Evolutionary conservation across 208 protist species (phyloP).

Genomic region (Leishmania major): DNA sequence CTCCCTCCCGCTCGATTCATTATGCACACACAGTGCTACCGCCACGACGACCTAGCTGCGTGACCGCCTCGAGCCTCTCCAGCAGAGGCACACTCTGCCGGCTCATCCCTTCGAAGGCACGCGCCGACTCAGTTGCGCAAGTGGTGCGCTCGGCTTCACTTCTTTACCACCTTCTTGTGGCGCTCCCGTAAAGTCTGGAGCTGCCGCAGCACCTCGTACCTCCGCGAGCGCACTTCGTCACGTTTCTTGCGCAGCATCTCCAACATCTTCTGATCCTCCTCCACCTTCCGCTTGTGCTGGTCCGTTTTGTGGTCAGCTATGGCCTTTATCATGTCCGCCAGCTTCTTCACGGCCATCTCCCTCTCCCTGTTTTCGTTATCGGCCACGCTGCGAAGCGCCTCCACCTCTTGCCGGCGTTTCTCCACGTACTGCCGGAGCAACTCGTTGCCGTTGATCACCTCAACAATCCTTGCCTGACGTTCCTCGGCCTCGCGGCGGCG

Average conservation of each 20-base stretch:
- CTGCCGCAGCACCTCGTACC: slow-evolving; percentile 16
- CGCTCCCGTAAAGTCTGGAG: slow-evolving; percentile 29
- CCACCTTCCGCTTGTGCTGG: slow-evolving; percentile 27
- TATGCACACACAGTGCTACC: neutral
- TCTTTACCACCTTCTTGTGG: slow-evolving; percentile 49
- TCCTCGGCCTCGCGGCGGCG: slow-evolving; percentile 40
- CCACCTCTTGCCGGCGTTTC: slow-evolving; percentile 21
- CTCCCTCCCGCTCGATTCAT: neutral
- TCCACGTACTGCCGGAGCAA: slow-evolving; percentile 31
- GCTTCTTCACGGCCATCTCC: slow-evolving; percentile 22
- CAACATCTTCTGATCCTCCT: slow-evolving; percentile 37
- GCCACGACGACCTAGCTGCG: neutral
- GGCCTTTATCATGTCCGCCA: slow-evolving; percentile 45
- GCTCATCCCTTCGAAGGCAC: neutral
- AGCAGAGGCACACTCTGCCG: neutral
- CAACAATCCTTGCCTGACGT: slow-evolving; percentile 27
- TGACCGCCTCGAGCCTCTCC: neutral
- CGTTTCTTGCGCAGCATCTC: slow-evolving; percentile 37
- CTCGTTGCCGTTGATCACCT: slow-evolving; percentile 38
- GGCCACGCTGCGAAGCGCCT: slow-evolving; percentile 14
- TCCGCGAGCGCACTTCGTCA: slow-evolving; percentile 38
- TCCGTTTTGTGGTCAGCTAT: slow-evolving; percentile 41
- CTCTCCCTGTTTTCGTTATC: slow-evolving; percentile 21
- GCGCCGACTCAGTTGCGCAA: neutral
- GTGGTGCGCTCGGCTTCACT: slow-evolving; percentile 8